These are phyloP conservation scores for Abortiporus biennis DNA, from an alignment of 1,284 basidiomycete species.

Conservation along the genomic window DNA sequence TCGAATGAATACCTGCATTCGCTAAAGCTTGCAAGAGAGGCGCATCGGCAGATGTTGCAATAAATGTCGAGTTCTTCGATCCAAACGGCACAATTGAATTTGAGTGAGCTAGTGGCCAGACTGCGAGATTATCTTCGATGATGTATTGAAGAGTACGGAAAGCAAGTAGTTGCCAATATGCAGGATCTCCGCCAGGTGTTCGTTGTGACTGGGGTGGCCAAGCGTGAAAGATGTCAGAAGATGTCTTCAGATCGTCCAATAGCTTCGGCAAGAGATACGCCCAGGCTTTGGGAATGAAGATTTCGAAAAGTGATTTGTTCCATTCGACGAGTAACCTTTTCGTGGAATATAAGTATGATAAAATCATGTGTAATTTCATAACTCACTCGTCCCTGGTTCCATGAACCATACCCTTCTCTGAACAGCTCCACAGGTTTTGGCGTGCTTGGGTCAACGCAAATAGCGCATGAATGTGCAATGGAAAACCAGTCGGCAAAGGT, in stretches of 20 bases:
- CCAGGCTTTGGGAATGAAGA: slow-evolving; percentile 11
- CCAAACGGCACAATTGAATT: no score
- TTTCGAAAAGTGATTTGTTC: slow-evolving; percentile 14
- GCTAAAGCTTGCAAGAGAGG: neutral
- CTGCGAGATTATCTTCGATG: neutral
- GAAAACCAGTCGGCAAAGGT: slow-evolving; percentile 38
- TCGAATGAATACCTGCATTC: neutral
- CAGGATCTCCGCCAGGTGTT: slow-evolving; percentile 2
- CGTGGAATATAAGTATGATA: neutral
- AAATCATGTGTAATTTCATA: slow-evolving; percentile 7
- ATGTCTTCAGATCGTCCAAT: neutral
- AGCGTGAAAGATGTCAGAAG: slow-evolving; percentile 2
- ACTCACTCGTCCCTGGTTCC: slow-evolving; percentile 35
- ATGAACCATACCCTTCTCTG: slow-evolving; percentile 31
- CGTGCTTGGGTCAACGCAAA: slow-evolving; percentile 42
- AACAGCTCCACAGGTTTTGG: slow-evolving; percentile 37
- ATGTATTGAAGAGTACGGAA: neutral
- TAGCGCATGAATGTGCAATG: slow-evolving; percentile 37
- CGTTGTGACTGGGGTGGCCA: slow-evolving; percentile 4
- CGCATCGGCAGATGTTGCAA: no score
- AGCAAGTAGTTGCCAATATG: slow-evolving; percentile 5
- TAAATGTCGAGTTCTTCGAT: no score
- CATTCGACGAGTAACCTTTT: slow-evolving; percentile 14
- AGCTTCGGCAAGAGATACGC: slow-evolving; percentile 2
- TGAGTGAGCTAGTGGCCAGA: slow-evolving; percentile 5